phyloP scores from a whole-genome alignment of 2,329 filamentous ascomycete species.

The Penicillium sp. region DNA sequence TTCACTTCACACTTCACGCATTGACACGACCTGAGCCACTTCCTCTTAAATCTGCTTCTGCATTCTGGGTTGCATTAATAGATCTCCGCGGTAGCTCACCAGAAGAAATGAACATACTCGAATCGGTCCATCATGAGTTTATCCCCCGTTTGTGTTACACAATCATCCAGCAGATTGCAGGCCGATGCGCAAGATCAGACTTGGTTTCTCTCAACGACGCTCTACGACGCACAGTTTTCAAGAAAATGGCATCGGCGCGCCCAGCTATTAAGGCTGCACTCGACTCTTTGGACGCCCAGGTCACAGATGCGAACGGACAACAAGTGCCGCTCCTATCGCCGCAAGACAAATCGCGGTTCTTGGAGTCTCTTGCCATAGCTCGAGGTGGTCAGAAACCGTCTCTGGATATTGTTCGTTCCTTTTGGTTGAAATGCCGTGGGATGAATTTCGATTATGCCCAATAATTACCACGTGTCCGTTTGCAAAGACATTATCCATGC shows the following conservation, averaged over 20 bases:
- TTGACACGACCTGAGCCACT: constrained; percentile 44
- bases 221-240: constrained; percentile 42
- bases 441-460: constrained; percentile 41
- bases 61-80: constrained; percentile 44
- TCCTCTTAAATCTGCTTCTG: constrained; percentile 46
- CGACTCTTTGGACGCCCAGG: constrained; percentile 26
- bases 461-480: too few species aligned
- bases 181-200: constrained; percentile 46
- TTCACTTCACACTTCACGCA: constrained; percentile 42
- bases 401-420: constrained; percentile 38
- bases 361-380: constrained; percentile 39
- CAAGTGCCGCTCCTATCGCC: constrained; percentile 25
- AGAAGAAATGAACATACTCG: constrained; percentile 23
- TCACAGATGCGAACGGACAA: constrained; percentile 17
- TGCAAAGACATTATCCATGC: too few species aligned
- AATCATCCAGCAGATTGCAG: constrained; percentile 41
- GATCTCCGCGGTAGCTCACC: constrained; percentile 29
- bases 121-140: constrained; percentile 35
- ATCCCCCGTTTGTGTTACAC: constrained; percentile 39
- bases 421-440: constrained; percentile 47
- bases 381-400: constrained; percentile 39
- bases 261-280: constrained; percentile 38
- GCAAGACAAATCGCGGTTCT: constrained; percentile 42
- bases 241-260: constrained; percentile 41
- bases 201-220: constrained; percentile 42